Percentiles rank a stretch among this genome's conserved stretches.
phyloP scores from a whole-genome alignment of 2,329 filamentous ascomycete genomes.

The Fusarium brevicatenulatum region DNA sequence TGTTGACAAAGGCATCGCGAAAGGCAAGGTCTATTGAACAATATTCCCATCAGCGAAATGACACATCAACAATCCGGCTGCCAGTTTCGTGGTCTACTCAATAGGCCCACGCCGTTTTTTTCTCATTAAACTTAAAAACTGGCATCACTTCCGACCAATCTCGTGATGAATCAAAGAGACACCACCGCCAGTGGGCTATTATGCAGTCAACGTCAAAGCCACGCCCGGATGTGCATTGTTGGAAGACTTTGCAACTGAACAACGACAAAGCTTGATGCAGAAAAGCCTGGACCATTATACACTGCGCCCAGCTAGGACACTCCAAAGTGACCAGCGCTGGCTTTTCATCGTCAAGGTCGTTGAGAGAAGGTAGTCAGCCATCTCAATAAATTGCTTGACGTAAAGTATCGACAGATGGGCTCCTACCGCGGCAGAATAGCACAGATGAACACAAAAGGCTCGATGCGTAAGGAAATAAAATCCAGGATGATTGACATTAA shows the following conservation, averaged over 20 bases:
- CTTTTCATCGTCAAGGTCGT: neutral
- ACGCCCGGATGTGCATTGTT: neutral
- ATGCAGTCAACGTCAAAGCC: neutral
- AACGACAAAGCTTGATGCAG: neutral
- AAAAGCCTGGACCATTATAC: neutral
- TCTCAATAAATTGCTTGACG: neutral
- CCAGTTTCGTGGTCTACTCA: neutral
- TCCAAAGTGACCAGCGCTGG: neutral
- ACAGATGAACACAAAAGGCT: neutral
- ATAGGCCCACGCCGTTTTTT: neutral
- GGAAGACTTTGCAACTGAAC: neutral
- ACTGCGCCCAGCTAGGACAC: neutral
- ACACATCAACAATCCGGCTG: neutral
- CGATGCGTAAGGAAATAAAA: neutral
- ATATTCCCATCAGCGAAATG: neutral
- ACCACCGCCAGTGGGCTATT: neutral
- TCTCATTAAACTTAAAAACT: neutral
- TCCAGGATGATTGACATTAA: neutral
- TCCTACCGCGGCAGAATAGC: neutral
- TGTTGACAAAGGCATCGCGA: neutral
- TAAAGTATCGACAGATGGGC: neutral
- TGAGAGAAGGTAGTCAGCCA: neutral
- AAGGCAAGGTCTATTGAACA: neutral
- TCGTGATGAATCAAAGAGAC: neutral
- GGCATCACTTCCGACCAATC: neutral